A percentile compares a stretch with the other conserved stretches of the same genome.
phyloP scores from a whole-genome alignment of 2,329 filamentous ascomycete genomes.

The Penicillium sp. region DNA sequence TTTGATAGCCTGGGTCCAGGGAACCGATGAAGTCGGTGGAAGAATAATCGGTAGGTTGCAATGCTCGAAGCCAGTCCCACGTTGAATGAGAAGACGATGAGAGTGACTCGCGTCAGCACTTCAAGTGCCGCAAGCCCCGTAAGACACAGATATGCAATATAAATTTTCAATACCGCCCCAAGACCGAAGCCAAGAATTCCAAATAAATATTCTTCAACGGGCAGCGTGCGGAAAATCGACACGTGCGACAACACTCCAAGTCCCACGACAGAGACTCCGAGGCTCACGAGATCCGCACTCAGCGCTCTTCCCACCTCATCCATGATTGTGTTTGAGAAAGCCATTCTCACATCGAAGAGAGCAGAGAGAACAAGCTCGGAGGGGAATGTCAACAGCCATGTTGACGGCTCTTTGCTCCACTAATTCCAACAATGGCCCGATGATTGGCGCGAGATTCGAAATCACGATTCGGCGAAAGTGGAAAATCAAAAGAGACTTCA shows the following conservation, averaged over 20 bases:
- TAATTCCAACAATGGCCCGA: neutral
- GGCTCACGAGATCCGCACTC: neutral
- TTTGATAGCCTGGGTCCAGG: constrained; percentile 17
- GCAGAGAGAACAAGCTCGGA: neutral
- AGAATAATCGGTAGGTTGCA: constrained; percentile 17
- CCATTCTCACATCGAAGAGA: neutral
- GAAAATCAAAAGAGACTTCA: neutral
- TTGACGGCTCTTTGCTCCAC: neutral
- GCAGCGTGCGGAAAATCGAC: neutral
- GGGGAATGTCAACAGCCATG: neutral
- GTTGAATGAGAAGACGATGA: constrained; percentile 1
- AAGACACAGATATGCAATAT: neutral
- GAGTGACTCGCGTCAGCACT: neutral
- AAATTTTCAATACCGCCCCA: neutral
- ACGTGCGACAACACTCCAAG: neutral
- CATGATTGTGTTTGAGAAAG: neutral
- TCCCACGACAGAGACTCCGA: neutral
- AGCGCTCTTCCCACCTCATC: neutral
- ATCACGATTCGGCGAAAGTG: neutral
- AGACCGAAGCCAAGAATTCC: neutral
- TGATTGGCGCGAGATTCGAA: neutral
- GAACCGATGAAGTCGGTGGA: constrained; percentile 20
- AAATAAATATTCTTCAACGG: neutral
- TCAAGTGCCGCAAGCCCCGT: neutral
- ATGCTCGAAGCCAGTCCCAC: constrained; percentile 4